phyloP scores from a whole-genome alignment of 176 grass and related monocot species.

The Leersia perrieri region DNA sequence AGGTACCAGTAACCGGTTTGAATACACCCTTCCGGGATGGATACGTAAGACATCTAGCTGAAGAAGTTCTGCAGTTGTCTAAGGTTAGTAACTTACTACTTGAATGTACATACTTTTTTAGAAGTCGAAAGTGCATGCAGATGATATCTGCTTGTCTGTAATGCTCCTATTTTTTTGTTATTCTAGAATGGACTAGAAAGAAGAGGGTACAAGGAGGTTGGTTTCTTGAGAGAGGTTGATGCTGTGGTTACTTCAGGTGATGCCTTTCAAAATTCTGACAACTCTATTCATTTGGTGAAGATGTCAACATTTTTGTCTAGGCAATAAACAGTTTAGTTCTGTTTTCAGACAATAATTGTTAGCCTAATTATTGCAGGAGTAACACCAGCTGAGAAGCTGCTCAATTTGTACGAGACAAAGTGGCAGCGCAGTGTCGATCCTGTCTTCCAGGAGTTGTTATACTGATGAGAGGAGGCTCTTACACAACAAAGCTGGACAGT shows the following conservation, averaged over 20 bases:
- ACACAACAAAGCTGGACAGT: not conserved
- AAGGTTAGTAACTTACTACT: constrained; percentile 49
- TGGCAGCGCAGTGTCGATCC: constrained; percentile 77
- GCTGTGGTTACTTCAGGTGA: constrained; percentile 74
- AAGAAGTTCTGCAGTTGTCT: constrained; percentile 83
- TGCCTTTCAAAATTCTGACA: not conserved
- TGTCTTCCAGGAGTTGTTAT: constrained; percentile 73
- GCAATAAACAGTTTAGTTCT: not conserved
- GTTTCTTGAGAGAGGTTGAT: constrained; percentile 83
- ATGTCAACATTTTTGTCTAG: not conserved
- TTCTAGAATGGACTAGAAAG: constrained; percentile 91
- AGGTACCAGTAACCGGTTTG: constrained; percentile 86
- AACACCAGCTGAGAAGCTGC: constrained; percentile 87
- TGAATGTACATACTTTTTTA: not conserved
- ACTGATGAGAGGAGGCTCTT: constrained; percentile 42
- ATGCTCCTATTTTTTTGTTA: constrained; percentile 18
- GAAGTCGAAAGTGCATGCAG: not conserved
- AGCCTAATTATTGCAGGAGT: constrained; percentile 50
- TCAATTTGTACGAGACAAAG: constrained; percentile 78
- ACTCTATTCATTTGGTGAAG: not conserved
- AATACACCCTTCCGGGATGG: constrained; percentile 96
- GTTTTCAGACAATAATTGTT: not conserved
- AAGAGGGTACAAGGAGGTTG: constrained; percentile 96
- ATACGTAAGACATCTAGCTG: constrained; percentile 74
- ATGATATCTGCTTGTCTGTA: constrained; percentile 24